Conservation (phyloP, 75 land plant genomes). For the Sequoiadendron giganteum region DNA sequence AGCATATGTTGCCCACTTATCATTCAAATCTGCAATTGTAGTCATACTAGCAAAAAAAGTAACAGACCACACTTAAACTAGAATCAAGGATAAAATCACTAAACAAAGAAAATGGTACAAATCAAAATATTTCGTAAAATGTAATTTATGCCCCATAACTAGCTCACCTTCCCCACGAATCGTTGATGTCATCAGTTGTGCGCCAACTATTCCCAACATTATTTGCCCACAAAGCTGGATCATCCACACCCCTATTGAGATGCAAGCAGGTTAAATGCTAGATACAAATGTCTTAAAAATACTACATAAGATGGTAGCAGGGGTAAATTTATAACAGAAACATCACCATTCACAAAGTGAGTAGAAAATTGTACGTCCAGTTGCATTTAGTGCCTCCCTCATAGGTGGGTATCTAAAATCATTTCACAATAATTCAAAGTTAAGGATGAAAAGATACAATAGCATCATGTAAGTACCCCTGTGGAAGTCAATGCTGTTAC, state of each 20-base stretch:
- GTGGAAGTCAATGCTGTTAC: not conserved
- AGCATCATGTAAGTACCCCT: not conserved
- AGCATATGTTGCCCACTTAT: conserved; percentile 92
- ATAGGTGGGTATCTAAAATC: conserved; percentile 78
- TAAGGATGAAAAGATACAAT: not conserved
- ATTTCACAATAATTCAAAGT: not conserved
- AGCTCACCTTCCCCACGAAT: conserved; percentile 81
- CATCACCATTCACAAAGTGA: conserved; percentile 96
- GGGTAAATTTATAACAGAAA: not conserved
- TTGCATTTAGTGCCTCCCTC: conserved; percentile 81
- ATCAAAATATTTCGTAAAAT: not conserved
- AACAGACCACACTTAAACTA: not conserved
- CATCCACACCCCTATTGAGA: conserved; percentile 71
- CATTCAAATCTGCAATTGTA: conserved; percentile 66
- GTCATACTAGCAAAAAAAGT: conserved; percentile 56
- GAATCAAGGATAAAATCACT: not conserved
- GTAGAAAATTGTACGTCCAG: conserved; percentile 81
- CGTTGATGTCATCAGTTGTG: conserved; percentile 89
- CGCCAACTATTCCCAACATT: conserved; percentile 95
- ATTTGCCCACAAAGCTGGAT: conserved; percentile 91
- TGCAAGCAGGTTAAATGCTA: conserved; percentile 1
- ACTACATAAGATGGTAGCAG: not conserved
- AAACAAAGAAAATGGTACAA: not conserved
- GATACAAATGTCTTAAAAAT: not conserved
- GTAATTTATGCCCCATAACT: not conserved